Conservation (phyloP, 768 basidiomycete species). For the Suillus lakei region DNA sequence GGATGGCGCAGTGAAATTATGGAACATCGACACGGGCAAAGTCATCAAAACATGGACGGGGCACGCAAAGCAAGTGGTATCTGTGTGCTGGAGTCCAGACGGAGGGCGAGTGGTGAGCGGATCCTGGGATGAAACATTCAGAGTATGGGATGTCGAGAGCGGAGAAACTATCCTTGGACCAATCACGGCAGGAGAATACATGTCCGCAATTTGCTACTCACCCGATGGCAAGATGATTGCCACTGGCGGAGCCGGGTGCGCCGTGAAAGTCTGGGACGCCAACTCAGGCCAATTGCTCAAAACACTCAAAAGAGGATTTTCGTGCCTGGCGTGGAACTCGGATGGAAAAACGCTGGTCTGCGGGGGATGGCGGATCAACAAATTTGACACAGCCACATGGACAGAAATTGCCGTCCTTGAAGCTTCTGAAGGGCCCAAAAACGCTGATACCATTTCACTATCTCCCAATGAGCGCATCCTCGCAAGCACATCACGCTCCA, state of each 20-base stretch:
- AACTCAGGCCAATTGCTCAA: neutral
- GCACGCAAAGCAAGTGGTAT: rapidly evolving
- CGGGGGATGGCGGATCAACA: too few relatives aligned
- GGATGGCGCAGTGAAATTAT: too few relatives aligned
- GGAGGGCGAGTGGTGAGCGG: neutral
- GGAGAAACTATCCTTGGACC: neutral
- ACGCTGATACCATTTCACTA: too few relatives aligned
- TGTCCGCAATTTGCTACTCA: neutral
- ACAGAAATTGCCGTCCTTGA: too few relatives aligned
- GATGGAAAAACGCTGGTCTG: too few relatives aligned
- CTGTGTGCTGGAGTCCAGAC: neutral
- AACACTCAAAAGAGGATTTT: too few relatives aligned
- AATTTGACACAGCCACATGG: too few relatives aligned
- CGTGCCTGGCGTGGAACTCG: too few relatives aligned
- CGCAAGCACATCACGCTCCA: too few relatives aligned
- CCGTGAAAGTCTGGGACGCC: neutral
- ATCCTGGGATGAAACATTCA: neutral
- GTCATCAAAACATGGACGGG: neutral
- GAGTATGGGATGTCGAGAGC: neutral
- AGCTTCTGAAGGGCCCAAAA: too few relatives aligned
- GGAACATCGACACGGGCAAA: neutral
- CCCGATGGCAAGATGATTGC: neutral
- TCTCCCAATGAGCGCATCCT: too few relatives aligned
- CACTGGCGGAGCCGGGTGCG: neutral
- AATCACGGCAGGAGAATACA: neutral